Base-by-base conservation (phyloP, 306 rosid genomes). In the Pyrus pyrifolia region DNA sequence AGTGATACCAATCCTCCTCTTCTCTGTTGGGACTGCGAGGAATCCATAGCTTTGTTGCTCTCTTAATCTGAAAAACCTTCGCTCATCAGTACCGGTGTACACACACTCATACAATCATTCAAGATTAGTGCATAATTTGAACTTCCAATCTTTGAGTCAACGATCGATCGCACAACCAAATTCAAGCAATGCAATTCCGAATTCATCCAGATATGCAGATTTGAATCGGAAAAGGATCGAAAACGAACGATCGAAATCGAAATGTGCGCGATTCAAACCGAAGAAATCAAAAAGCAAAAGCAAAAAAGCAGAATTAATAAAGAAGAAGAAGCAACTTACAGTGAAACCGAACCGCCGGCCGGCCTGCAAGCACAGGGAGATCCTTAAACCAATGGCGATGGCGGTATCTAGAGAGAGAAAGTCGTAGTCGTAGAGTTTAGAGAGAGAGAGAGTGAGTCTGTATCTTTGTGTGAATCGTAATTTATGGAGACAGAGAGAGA, bases 1-100 rank as follows among this genome's bases (percentile, higher is more conserved):
- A 96, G 59, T 13, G 96, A 81, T 55, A 96, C 91, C 87, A 93
- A 62, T 74, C 93, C 98, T 79, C 88, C 93, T 85, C 94, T 87
- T 84, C 90, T 86, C 87, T 81, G 96, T 81, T 82, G 90, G 27
- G 85, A 15, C 76, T 84, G 90, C 51, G 81, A 66, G 22, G 86
- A 83, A 68, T 92, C 97, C 98, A 94, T 94, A 70, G 45, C 84
- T 60, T 73, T 76, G 59, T 23, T 40, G 53, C 57, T 29, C 55
- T 53, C 59, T 59, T 31, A 81, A 82, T 77, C 84, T 62, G 73
- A 85, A 74, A 44, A 70, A 53, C 65, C 70, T 80, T 42, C 51
- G 44, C 67, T 44, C 44, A 79, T 70, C 81, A 57, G 78, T 19
- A 68, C 40, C 73, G 55, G 13, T 12, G n/a, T 21, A 8, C 17